Conservation (phyloP, 345 rosid genomes). For the Dipteronia dyeriana region DNA sequence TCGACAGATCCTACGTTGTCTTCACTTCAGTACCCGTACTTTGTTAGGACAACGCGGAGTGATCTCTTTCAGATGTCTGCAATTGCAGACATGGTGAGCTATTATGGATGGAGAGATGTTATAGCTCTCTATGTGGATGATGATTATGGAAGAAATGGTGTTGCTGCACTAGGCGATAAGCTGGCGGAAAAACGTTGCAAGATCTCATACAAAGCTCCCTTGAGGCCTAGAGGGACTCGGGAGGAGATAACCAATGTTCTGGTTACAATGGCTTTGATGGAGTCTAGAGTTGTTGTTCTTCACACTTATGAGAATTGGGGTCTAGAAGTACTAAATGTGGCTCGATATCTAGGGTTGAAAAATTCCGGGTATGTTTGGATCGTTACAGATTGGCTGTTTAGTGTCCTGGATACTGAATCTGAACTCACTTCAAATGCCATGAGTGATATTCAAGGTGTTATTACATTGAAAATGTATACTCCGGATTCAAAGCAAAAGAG, state of each 20-base stretch:
- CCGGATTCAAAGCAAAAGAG: slow-evolving; percentile 14
- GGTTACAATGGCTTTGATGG: not conserved
- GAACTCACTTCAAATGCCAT: not conserved
- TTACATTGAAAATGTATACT: slow-evolving; percentile 12
- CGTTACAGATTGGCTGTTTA: slow-evolving; percentile 20
- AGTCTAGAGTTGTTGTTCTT: slow-evolving; percentile 10
- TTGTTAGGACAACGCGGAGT: slow-evolving; percentile 17
- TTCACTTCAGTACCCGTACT: slow-evolving; percentile 24
- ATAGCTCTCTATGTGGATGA: slow-evolving; percentile 21
- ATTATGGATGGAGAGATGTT: slow-evolving; percentile 19
- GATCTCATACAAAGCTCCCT: slow-evolving; percentile 11
- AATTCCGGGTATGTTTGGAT: slow-evolving; percentile 19
- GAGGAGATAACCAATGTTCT: not conserved
- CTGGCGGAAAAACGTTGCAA: not conserved
- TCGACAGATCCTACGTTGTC: slow-evolving; percentile 24
- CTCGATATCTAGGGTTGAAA: slow-evolving; percentile 12
- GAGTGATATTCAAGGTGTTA: slow-evolving; percentile 15
- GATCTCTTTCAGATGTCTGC: slow-evolving; percentile 24
- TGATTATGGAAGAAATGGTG: slow-evolving; percentile 25
- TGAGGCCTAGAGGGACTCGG: not conserved
- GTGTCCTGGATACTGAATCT: slow-evolving; percentile 6
- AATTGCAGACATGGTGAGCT: slow-evolving; percentile 11
- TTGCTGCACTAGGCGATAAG: slow-evolving; percentile 15
- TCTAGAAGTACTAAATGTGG: slow-evolving; percentile 4
- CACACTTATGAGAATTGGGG: not conserved